A percentile compares a stretch with the other conserved stretches of the same genome.
These are phyloP conservation scores for Echria macrotheca DNA, from an alignment of 495 filamentous ascomycete species.

Conservation along the genomic window DNA sequence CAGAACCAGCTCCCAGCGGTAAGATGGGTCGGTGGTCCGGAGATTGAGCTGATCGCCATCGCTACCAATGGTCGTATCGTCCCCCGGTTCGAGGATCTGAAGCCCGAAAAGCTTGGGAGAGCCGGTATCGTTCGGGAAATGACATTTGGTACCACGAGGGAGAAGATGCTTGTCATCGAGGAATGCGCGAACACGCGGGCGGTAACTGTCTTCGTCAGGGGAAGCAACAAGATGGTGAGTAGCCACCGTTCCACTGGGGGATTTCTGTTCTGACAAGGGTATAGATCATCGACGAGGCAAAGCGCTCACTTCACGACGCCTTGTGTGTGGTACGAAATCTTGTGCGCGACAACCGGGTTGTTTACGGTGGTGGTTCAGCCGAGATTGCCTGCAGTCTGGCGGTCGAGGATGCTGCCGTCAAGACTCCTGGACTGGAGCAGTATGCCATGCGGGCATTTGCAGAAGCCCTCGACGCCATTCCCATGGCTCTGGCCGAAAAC, in stretches of 20 bases:
- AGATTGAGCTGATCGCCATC: constrained; percentile 98
- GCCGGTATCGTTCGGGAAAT: constrained; percentile 91
- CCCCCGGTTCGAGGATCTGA: constrained; percentile 93
- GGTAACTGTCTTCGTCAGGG: constrained; percentile 91
- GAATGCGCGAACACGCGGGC: constrained; percentile 97
- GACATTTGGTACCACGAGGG: constrained; percentile 92
- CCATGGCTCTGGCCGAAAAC: constrained; percentile 97
- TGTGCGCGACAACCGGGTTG: constrained; percentile 90
- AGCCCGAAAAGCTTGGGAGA: constrained; percentile 78
- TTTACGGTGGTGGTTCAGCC: constrained; percentile 96
- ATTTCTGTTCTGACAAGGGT: constrained; percentile 5
- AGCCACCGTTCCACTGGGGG: not conserved
- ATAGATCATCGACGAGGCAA: constrained; percentile 97
- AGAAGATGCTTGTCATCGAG: constrained; percentile 99
- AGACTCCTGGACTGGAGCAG: constrained; percentile 93
- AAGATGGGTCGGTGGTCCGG: constrained; percentile 95
- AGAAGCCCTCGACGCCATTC: constrained; percentile 88
- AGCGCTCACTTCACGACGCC: constrained; percentile 94
- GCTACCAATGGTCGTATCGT: constrained; percentile 97
- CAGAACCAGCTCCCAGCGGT: constrained; percentile 96
- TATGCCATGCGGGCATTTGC: constrained; percentile 98
- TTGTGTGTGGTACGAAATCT: constrained; percentile 97
- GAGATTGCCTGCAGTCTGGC: constrained; percentile 97
- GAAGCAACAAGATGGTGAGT: constrained; percentile 97
- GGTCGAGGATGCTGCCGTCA: constrained; percentile 89